A percentile compares a stretch with the other conserved stretches of the same genome.
phyloP scores from a whole-genome alignment of 768 basidiomycete species.

The Amanita subjunquillea region DNA sequence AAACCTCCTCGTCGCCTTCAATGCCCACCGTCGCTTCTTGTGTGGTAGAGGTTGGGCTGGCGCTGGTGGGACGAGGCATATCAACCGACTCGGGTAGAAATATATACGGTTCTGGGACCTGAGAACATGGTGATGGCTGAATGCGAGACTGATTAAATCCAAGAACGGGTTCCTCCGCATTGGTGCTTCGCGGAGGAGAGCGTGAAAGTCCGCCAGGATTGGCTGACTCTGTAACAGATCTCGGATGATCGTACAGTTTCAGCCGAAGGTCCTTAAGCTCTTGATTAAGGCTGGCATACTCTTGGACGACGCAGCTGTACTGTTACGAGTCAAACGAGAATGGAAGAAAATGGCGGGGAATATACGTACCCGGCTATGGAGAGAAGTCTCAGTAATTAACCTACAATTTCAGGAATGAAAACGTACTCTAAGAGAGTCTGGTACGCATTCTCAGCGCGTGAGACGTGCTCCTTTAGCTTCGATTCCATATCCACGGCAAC shows the following conservation, averaged over 20 bases:
- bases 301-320: constrained; percentile 23
- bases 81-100: constrained; percentile 34
- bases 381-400: background rate
- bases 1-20: constrained; percentile 8
- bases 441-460: constrained; percentile 33
- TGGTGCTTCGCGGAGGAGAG: background rate
- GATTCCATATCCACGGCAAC: constrained; percentile 40
- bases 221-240: background rate
- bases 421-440: constrained; percentile 31
- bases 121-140: constrained; percentile 20
- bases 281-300: constrained; percentile 19
- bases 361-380: constrained; percentile 21
- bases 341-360: background rate
- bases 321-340: constrained; percentile 8
- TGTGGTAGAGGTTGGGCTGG: constrained; percentile 20
- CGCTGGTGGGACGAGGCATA: constrained; percentile 16
- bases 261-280: constrained; percentile 15
- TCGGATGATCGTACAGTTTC: constrained; percentile 1
- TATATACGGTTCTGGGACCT: constrained; percentile 24
- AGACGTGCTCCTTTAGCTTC: constrained; percentile 42
- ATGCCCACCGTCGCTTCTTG: constrained; percentile 26
- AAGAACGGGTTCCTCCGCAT: background rate
- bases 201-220: background rate
- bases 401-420: background rate
- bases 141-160: constrained; percentile 21